Conservation (phyloP, 2,329 filamentous ascomycete species). For the Ophiostoma triangulosporum region DNA sequence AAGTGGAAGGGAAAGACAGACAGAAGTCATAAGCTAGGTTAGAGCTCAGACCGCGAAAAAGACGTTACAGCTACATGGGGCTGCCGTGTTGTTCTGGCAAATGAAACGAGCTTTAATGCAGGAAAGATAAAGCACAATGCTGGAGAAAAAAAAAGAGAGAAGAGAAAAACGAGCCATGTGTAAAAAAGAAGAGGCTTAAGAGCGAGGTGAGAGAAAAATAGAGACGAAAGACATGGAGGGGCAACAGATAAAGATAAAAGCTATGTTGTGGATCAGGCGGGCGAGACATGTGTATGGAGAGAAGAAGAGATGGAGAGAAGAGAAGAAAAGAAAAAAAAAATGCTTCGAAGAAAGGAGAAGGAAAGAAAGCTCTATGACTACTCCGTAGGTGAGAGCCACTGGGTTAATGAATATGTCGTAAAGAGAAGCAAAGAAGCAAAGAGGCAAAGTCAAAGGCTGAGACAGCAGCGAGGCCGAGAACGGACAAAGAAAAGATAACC, state of each 20-base stretch:
- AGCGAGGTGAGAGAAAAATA: too few relatives aligned
- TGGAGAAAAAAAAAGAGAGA: neutral
- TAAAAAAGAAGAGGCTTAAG: neutral
- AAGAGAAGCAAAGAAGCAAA: neutral
- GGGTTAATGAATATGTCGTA: too few relatives aligned
- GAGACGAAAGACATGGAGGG: too few relatives aligned
- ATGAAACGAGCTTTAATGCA: neutral
- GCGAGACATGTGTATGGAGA: too few relatives aligned
- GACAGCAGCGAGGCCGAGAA: too few relatives aligned
- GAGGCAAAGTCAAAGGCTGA: too few relatives aligned
- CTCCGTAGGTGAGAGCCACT: too few relatives aligned
- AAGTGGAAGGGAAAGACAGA: neutral
- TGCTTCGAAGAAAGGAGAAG: neutral
- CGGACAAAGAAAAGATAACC: neutral
- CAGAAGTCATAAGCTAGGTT: neutral
- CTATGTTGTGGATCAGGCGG: too few relatives aligned
- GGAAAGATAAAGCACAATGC: neutral
- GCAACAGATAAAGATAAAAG: neutral
- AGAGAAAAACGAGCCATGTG: too few relatives aligned
- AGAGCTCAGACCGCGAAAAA: neutral
- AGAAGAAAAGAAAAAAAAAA: neutral
- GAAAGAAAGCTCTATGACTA: too few relatives aligned
- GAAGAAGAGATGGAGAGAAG: neutral
- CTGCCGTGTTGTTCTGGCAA: neutral
- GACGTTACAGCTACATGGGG: slow-evolving; percentile 1